Conservation (phyloP, 1,284 basidiomycete genomes). For the Tilletia caries region DNA sequence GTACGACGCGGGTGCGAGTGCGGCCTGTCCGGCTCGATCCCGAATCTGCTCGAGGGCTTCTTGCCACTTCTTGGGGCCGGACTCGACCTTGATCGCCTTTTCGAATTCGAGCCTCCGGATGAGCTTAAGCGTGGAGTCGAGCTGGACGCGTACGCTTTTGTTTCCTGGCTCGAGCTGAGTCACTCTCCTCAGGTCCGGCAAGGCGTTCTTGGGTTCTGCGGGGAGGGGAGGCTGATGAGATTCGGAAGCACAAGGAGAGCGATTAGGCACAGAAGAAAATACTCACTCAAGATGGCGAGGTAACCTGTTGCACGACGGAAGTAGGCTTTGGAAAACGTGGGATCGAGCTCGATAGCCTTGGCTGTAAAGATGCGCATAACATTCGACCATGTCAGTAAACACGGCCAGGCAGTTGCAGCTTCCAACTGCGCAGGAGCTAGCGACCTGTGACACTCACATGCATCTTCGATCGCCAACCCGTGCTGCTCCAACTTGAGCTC, state of each 20-base stretch:
- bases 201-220: constrained; percentile 42
- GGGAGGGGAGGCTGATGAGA: not conserved
- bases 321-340: constrained; percentile 86
- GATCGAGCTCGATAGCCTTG: constrained; percentile 82
- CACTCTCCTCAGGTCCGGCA: constrained; percentile 57
- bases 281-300: constrained; percentile 68
- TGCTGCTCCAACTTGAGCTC: constrained; percentile 53
- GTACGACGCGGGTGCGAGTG: constrained; percentile 31
- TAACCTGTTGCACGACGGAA: constrained; percentile 89
- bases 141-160: constrained; percentile 71
- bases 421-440: not conserved
- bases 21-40: constrained; percentile 34
- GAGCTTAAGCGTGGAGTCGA: constrained; percentile 85
- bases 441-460: constrained; percentile 19
- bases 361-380: constrained; percentile 56
- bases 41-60: constrained; percentile 39
- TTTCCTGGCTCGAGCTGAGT: constrained; percentile 84
- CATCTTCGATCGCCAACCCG: constrained; percentile 51
- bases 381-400: not conserved
- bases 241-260: not conserved
- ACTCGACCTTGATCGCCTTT: constrained; percentile 45
- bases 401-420: not conserved
- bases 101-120: constrained; percentile 59
- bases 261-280: not conserved
- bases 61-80: constrained; percentile 33